Evolutionary conservation across 176 grass and related monocot species (phyloP), one percentile per base, ranked within the genome.

Genomic region (Musa schizocarpa): DNA sequence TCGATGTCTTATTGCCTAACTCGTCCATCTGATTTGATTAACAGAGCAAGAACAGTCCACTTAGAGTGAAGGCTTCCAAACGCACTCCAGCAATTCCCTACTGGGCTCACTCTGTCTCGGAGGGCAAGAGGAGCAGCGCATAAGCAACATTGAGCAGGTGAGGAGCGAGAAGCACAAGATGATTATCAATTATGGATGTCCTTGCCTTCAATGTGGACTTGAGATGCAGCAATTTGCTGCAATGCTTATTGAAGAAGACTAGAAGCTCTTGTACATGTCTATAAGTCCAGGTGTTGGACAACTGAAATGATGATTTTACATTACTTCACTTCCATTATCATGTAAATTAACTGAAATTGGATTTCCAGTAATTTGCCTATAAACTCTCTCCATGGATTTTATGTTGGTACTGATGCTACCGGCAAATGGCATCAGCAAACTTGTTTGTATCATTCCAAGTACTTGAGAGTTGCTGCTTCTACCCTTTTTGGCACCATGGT

Each of bases 11-110:
- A 65, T 11, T 16, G 3, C 16, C 13, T 72, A 54, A 66, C 52
- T 26, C 26, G 9, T 54, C 12, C 12, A 2, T 69, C 48, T 69
- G 73, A 13, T 43, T 75, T 48, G 9, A 59, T 58, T 13, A 64
- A 82, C 80, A 87, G 85, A 87, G 80, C 54, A 83, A 76, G 72
- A 82, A 87, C 74, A 87, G 69, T 58, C 73, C 80, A 51, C 74
- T 79, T 2, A 43, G 19, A 25, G 85, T 87, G 72, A 82, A 87
- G 81, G 76, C 81, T 53, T 52, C 62, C 11, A 83, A 67, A 77
- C 70, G 70, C 50, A 80, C 74, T 23, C 81, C 85, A 48, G 85
- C 77, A 1, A 75, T 53, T 13, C 51, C 65, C 2, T 43, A 17
- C 23, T 71, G 9, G 77, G 16, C 17, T 22, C 17, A 22, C 4